Base-by-base conservation (phyloP, 768 basidiomycete genomes). In the Lactarius sp. region DNA sequence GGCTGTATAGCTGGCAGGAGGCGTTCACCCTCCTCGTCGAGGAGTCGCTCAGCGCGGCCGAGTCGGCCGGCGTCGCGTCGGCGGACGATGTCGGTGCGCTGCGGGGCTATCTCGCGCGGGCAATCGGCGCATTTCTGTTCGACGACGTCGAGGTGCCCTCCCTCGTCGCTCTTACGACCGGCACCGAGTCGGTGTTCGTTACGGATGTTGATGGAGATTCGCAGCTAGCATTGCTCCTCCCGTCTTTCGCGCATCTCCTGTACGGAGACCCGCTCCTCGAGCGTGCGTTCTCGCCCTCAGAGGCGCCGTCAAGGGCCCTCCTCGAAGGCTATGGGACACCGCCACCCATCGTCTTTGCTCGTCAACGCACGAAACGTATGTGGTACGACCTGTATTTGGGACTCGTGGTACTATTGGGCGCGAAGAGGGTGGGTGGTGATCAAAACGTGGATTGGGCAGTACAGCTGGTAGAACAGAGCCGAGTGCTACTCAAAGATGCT, bases 181-280 rank as follows among this genome's bases (percentile, higher is more conserved):
- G 79, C 10, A 81, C 82, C 14, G 79, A 84, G 42, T 81, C 86
- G 62, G 78, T 88, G 9, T 80, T 82, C 68, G 74, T 89, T 18
- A 56, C 64, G 27, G 68, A 56, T 18, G 70, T 70, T 16, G 73
- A 72, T 20, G 68, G 49, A 9, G 73, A 65, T 74, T 73, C 39
- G 76, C 78, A n/a, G 42, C 78, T 86, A 62, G 76, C 83, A 51
- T 59, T 70, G 42, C 75, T 68, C 65, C 72, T 70, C 68, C 72
- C 72, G 59, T 56, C 54, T 20, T 49, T 79, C 16, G 69, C 79
- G 1, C 83, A 81, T 66, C 84, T 86, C 13, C 66, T 90, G 27
- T 92, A 87, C 84, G 89, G 87, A 34, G 90, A 92, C 71, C 90
- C 90, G 10, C 73, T 91, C 44, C 77, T 90, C 42, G 90, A 91